Evolutionary conservation across 148 eudicot species (phyloP), one percentile per base, ranked within the genome.

Genomic region (Oxyria digyna): DNA sequence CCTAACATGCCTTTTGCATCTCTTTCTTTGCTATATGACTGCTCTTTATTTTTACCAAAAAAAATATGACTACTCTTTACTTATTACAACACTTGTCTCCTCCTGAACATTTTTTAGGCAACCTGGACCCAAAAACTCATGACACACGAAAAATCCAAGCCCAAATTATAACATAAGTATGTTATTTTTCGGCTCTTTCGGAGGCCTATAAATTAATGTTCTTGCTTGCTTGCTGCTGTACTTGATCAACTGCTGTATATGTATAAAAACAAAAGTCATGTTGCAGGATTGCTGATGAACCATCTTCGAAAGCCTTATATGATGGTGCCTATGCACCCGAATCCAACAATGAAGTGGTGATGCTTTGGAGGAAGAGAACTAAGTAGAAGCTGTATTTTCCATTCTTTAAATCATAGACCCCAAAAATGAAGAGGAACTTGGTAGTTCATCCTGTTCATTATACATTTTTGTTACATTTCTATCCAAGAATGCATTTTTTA

Each of bases 241-340:
- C 65, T 59, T 59, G 65, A 59, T 59, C 65, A 59, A 59, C 27
- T 59, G 37, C 35, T 59, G 65, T 59, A 59, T 59, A 59, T 33
- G 31, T 59, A 59, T 59, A 59, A 57, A 27, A 6, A 6, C 4
- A 52, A 90, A 71, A 87, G 83, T 7, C 64, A 29, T 57, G 64
- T 37, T 20, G 64, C 37, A 27, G 4, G 62, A 23, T 52, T 6
- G 24, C 7, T 52, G 29, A 9, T 52, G 31, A 31, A 5, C 23
- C 24, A 12, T 9, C 1, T 1, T 23, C 12, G 27, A 23, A 18
- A 2, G 8, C 35, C 38, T 59, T 59, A 59, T 18, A 94, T 85
- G 31, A 94, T 83, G 70, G 98, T 94, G 73, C 99, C 99, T 31
- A 94, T 77, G 67, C 87, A 94, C 69, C 99, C 99, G 26, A 94